Evolutionary conservation across 1,284 basidiomycete species (phyloP).

Genomic region (Trametes sp.): DNA sequence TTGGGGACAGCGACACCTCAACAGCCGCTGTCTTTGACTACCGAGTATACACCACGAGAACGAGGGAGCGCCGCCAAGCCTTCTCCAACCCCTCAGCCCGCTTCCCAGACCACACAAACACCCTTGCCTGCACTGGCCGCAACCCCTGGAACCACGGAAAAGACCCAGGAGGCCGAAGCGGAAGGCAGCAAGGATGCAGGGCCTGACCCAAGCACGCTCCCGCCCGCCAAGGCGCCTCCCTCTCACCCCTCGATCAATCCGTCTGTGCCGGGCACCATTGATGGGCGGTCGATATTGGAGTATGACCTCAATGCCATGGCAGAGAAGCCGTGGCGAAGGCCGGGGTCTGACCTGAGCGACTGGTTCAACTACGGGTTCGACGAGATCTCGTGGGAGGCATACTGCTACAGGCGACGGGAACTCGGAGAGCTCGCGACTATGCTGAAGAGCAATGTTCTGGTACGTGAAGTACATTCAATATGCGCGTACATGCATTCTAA

Average conservation of each 20-base stretch:
- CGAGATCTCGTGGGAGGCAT: slow-evolving; percentile 94
- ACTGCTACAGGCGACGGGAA: slow-evolving; percentile 86
- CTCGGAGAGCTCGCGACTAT: slow-evolving; percentile 82
- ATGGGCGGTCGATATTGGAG: slow-evolving; percentile 88
- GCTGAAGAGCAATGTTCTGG: slow-evolving; percentile 79
- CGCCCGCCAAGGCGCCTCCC: slow-evolving; percentile 69
- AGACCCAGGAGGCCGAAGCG: slow-evolving; percentile 33
- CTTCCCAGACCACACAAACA: slow-evolving; percentile 32
- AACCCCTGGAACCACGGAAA: slow-evolving; percentile 35
- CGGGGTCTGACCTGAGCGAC: slow-evolving; percentile 94
- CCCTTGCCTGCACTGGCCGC: slow-evolving; percentile 40
- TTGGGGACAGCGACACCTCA: slow-evolving; percentile 35
- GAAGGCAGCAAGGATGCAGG: slow-evolving; percentile 42
- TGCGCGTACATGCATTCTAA: not conserved
- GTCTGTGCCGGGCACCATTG: slow-evolving; percentile 66
- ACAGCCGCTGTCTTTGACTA: slow-evolving; percentile 75
- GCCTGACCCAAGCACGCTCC: slow-evolving; percentile 68
- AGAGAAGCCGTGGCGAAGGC: slow-evolving; percentile 92
- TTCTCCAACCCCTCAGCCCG: slow-evolving; percentile 36
- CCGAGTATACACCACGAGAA: slow-evolving; percentile 90
- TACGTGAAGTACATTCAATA: slow-evolving; percentile 48
- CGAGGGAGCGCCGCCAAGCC: slow-evolving; percentile 55
- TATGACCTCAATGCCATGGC: slow-evolving; percentile 85
- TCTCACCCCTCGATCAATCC: slow-evolving; percentile 83
- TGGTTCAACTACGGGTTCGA: slow-evolving; percentile 99